Evolutionary conservation across 78 protist species (phyloP).

Genomic region (Diacronema lutheri): DNA sequence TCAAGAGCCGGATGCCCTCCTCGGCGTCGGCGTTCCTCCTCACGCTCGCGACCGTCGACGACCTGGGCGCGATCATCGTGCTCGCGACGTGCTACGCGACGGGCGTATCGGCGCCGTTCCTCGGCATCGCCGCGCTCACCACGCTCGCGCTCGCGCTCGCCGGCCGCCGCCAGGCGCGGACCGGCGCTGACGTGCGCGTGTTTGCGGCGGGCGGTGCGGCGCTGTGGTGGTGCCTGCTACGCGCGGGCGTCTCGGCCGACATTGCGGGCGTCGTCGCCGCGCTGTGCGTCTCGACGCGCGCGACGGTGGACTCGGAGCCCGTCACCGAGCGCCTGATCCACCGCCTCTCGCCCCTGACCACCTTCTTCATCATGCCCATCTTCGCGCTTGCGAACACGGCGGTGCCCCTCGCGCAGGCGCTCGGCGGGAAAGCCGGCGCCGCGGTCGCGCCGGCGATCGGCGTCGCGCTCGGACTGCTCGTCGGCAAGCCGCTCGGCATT

Average conservation of each 20-base stretch:
- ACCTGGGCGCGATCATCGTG: slow-evolving; percentile 15
- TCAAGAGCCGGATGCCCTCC: not conserved
- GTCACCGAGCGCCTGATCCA: not conserved
- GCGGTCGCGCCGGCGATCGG: not conserved
- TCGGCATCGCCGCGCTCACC: slow-evolving; percentile 1
- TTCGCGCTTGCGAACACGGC: slow-evolving; percentile 25
- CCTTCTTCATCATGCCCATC: slow-evolving; percentile 16
- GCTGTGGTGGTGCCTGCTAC: slow-evolving; percentile 3
- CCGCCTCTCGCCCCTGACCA: not conserved
- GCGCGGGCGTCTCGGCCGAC: slow-evolving; percentile 3
- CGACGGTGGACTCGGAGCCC: not conserved
- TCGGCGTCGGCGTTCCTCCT: slow-evolving; percentile 7
- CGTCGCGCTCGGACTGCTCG: no score
- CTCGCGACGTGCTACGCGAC: slow-evolving; percentile 1
- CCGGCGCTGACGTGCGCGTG: not conserved
- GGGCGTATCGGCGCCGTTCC: not conserved
- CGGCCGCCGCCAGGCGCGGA: not conserved
- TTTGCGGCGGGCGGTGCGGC: not conserved
- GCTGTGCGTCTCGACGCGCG: slow-evolving; percentile 1
- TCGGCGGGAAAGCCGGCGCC: no score
- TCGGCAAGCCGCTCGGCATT: slow-evolving; percentile 15
- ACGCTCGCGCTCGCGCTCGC: not conserved
- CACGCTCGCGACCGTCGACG: slow-evolving; percentile 17
- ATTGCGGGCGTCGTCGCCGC: not conserved
- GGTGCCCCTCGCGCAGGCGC: not conserved